Base-by-base conservation (phyloP, 139 green algal genomes). In the Micractinium conductrix region DNA sequence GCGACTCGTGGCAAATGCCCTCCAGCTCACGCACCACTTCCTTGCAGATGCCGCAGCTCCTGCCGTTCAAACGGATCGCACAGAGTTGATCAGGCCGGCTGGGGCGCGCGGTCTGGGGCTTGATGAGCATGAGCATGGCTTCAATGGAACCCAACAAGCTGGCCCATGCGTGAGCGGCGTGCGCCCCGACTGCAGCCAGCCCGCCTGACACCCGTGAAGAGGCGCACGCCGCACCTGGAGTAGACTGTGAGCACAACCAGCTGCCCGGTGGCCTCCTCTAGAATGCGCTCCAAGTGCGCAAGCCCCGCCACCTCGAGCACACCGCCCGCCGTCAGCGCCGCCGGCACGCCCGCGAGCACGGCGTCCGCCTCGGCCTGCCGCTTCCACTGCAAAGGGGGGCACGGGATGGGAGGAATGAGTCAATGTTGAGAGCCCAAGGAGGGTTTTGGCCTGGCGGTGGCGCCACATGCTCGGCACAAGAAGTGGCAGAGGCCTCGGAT, bases 41-140 rank as follows among this genome's bases (percentile, higher is more conserved):
- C 78, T 78, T 79, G 87, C 86, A 90, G 26, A 90, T 74, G 28
- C 87, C 84, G 65, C 83, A 90, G 72, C 45, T 76, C 22, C 69
- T 53, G 44, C 44, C 38, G n/a, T n/a, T n/a, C n/a, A n/a, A n/a
- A n/a, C n/a, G n/a, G n/a, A n/a, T n/a, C n/a, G n/a, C n/a, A n/a
- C n/a, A n/a, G n/a, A n/a, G n/a, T n/a, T n/a, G n/a, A n/a, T n/a
- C n/a, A n/a, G n/a, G n/a, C n/a, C n/a, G n/a, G n/a, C n/a, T n/a
- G n/a, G n/a, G n/a, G n/a, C n/a, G n/a, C n/a, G n/a, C n/a, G n/a
- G n/a, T n/a, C n/a, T n/a, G n/a, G n/a, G n/a, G n/a, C n/a, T n/a
- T n/a, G n/a, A n/a, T n/a, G n/a, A n/a, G n/a, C n/a, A n/a, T n/a
- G n/a, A n/a, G n/a, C n/a, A n/a, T n/a, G n/a, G n/a, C n/a, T n/a